Evolutionary conservation across 257 asterid species (phyloP).

Genomic region (Paraleonurus japonicus): DNA sequence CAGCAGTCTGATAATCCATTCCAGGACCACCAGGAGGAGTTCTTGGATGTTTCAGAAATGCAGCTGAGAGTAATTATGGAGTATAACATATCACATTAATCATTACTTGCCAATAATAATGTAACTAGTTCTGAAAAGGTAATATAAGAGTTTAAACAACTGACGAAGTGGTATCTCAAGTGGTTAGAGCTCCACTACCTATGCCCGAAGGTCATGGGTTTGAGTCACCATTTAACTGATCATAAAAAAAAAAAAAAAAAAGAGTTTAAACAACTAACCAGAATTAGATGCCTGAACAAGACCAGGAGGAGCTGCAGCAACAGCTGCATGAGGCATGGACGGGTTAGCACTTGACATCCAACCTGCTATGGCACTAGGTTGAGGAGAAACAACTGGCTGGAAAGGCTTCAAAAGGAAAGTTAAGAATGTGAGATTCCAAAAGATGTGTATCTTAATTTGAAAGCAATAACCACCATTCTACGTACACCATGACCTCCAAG

Average conservation of each 20-base stretch:
- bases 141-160: conserved; percentile 36
- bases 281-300: conserved; percentile 52
- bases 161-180: too few species aligned
- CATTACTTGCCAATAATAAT: background rate
- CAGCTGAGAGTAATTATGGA: conserved; percentile 41
- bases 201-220: too few species aligned
- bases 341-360: conserved; percentile 88
- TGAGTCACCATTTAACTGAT: too few species aligned
- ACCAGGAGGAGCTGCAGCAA: conserved; percentile 57
- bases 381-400: conserved; percentile 64
- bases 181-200: too few species aligned
- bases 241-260: too few species aligned
- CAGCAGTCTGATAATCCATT: conserved; percentile 87
- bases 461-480: conserved; percentile 18
- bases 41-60: conserved; percentile 86
- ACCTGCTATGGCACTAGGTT: conserved; percentile 85
- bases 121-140: conserved; percentile 5
- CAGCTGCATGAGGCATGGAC: conserved; percentile 49
- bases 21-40: conserved; percentile 77
- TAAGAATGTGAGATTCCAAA: conserved; percentile 29
- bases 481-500: conserved; percentile 84
- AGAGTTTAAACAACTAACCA: conserved; percentile 46
- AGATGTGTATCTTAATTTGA: conserved; percentile 1
- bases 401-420: conserved; percentile 43
- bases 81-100: conserved; percentile 1